phyloP scores from a whole-genome alignment of 2,329 filamentous ascomycete genomes.

The Fusarium pseudocircinatum region DNA sequence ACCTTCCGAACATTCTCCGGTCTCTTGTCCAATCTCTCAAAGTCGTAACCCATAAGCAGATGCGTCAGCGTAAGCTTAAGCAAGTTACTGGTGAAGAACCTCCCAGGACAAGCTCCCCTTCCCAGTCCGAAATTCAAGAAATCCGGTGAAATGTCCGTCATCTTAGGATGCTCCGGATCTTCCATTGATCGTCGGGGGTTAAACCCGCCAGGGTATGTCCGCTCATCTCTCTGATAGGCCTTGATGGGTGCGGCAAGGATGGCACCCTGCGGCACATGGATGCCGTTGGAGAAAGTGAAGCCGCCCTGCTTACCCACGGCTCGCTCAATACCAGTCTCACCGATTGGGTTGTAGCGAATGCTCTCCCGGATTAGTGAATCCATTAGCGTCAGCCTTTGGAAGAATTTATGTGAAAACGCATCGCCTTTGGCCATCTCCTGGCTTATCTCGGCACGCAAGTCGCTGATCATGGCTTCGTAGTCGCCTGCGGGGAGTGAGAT shows the following conservation, averaged over 20 bases:
- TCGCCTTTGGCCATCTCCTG: conserved; percentile 11
- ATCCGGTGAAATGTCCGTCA: conserved; percentile 22
- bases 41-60: conserved; percentile 17
- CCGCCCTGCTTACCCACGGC: conserved; percentile 20
- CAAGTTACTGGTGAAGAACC: conserved; percentile 24
- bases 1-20: conserved; percentile 23
- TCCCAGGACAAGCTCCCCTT: conserved; percentile 14
- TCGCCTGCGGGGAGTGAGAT: conserved; percentile 16
- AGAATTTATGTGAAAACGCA: conserved; percentile 20
- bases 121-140: conserved; percentile 25
- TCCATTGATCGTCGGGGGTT: conserved; percentile 19
- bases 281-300: conserved; percentile 31
- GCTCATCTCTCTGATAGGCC: conserved; percentile 25
- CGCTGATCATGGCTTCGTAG: conserved; percentile 10
- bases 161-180: conserved; percentile 13
- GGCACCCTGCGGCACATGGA: conserved; percentile 26
- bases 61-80: conserved; percentile 23
- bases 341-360: conserved; percentile 29
- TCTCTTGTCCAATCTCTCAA: conserved; percentile 11
- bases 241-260: conserved; percentile 29
- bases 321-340: conserved; percentile 26
- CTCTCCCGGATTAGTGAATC: conserved; percentile 22
- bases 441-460: conserved; percentile 15
- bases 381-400: conserved; percentile 19
- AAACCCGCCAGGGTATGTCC: conserved; percentile 19